Base-by-base conservation (phyloP, 495 filamentous ascomycete species). In the Lophiostoma macrostomum region DNA sequence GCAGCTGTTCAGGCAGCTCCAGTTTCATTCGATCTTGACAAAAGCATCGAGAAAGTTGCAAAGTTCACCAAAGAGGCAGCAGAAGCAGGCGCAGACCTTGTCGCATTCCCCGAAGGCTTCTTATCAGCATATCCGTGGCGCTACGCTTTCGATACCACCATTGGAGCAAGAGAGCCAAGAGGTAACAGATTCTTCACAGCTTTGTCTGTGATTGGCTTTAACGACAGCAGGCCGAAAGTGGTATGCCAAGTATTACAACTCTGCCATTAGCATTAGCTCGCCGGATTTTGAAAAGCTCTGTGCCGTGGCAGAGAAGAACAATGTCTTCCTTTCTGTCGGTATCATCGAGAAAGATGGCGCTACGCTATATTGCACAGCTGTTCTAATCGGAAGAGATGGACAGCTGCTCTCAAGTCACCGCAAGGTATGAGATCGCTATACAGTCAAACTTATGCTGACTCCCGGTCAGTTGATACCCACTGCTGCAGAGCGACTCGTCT, bases 311-410 rank as follows among this genome's bases (percentile, higher is more conserved):
- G 65, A 66, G 16, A 56, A 61, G 7, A 64, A 74, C 25, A 24
- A 58, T 1, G 68, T 71, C 7, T 62, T 67, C 40, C 60, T 71
- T 5, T 65, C 67, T 25, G 64, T 72, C 28, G 71, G 68, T 4
- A 69, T 74, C 34, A 71, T 72, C 49, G 71, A 72, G 57, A 74
- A 70, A 50, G 71, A 71, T 13, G 69, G 71, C 1, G 69, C 69
- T 10, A 72, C 70, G 6, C 42, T 74, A 8, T 74, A 71, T 35
- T 74, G 70, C 43, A 69, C 67, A 0, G 59, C 66, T 5, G 58
- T 74, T 12, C 56, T 74, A 1, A 61, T 74, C 41, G 66, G 60
- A 20, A 49, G 61, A 58, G 63, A 69, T 46, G 71, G 71, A 16
- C 56, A 58, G 1, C 52, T 74, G 14, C 25, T 74, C 28, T 52